Conservation (phyloP, 345 rosid genomes). For the Eucalyptus pumila region DNA sequence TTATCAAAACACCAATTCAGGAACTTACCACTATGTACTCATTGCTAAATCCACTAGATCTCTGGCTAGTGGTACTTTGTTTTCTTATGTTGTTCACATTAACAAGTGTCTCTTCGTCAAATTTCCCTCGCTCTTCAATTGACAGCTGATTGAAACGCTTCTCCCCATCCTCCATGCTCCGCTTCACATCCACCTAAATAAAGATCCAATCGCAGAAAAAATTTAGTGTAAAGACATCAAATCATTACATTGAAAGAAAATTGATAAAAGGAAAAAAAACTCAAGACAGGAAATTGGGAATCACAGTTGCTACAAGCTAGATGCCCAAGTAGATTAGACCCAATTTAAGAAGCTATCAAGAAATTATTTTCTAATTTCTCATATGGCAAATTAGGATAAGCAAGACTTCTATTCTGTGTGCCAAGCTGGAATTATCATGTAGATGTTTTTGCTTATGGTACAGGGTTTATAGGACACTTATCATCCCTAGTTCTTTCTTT, state of each 20-base stretch:
- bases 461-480: neutral
- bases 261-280: neutral
- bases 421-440: neutral
- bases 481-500: neutral
- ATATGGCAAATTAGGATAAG: neutral
- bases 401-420: neutral
- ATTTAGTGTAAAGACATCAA: neutral
- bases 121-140: constrained; percentile 92
- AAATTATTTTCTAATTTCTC: neutral
- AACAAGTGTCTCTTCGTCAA: constrained; percentile 90
- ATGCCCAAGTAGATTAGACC: neutral
- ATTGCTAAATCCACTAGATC: constrained; percentile 62
- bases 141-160: constrained; percentile 87
- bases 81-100: constrained; percentile 73
- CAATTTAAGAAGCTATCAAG: neutral
- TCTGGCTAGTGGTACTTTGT: constrained; percentile 40
- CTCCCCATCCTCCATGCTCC: constrained; percentile 70
- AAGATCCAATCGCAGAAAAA: neutral
- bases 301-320: neutral
- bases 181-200: constrained; percentile 62
- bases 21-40: constrained; percentile 82
- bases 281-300: neutral
- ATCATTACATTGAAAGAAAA: neutral
- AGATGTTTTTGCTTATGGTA: neutral
- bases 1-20: neutral